Percentiles rank a stretch among this genome's conserved stretches.
Evolutionary conservation across 345 rosid species (phyloP).

Genomic region (Eucalyptus polybractea): DNA sequence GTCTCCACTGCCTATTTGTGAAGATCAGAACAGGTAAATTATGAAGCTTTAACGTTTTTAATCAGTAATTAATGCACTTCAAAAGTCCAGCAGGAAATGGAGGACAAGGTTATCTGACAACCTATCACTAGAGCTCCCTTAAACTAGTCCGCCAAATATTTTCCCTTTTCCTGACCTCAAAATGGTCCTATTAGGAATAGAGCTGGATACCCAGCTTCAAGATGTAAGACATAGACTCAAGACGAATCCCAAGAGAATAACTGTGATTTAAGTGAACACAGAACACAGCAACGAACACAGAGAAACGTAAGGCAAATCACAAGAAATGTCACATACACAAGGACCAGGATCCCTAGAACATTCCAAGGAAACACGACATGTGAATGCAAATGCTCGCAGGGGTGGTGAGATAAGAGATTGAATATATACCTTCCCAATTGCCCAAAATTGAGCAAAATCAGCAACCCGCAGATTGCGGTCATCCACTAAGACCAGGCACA

Average conservation of each 20-base stretch:
- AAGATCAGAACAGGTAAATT: neutral
- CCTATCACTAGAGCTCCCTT: neutral
- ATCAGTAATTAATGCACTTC: neutral
- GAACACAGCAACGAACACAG: neutral
- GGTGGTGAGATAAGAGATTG: slow-evolving; percentile 40
- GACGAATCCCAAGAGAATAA: neutral
- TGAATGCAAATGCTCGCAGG: slow-evolving; percentile 22
- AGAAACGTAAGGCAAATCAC: neutral
- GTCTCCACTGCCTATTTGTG: neutral
- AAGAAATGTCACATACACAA: neutral
- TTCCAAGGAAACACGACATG: slow-evolving; percentile 11
- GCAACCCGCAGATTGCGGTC: slow-evolving; percentile 99
- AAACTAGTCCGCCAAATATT: neutral
- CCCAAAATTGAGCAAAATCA: slow-evolving; percentile 99
- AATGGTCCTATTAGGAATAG: neutral
- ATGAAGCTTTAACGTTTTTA: neutral
- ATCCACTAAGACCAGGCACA: slow-evolving; percentile 99
- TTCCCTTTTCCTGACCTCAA: neutral
- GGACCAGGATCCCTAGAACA: slow-evolving; percentile 15
- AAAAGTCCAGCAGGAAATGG: neutral
- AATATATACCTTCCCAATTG: slow-evolving; percentile 97
- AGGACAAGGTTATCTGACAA: neutral
- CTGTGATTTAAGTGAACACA: neutral
- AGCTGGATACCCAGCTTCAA: neutral
- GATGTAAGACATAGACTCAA: neutral